Base-by-base conservation (phyloP, 768 basidiomycete species). In the Mycena leptocephala region DNA sequence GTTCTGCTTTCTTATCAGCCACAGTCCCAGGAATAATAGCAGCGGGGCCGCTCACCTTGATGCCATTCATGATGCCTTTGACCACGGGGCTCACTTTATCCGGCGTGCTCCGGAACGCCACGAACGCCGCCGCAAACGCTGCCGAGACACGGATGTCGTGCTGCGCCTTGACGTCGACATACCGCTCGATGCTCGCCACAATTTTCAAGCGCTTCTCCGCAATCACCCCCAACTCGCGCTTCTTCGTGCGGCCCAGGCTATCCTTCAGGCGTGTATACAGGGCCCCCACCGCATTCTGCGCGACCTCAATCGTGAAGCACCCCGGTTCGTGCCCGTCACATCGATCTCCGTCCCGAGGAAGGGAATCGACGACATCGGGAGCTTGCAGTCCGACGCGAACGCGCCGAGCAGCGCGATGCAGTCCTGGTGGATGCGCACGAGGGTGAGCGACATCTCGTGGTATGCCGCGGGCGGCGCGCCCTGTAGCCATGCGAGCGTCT, bases 61-160 rank as follows among this genome's bases (percentile, higher is more conserved):
- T 94, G 28, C 97, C 96, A 72, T 97, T 98, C 95, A 99, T 99
- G 70, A 99, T 93, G 28, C 96, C 96, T 83, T 97, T 97, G 55
- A 99, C 97, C 61, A 99, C 93, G 0, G 98, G 97, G 79, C 96
- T 98, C 76, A 99, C 93, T 86, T 98, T 99, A 75, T 96, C 93
- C 0, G 98, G 98, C 14, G 96, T 93, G 39, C 92, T 92, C 81
- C 91, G 90, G 77, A 99, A 92, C 10, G 97, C 94, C 16, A 99
- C 94, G 78, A 97, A 94, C 0, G 97, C 96, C 2, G 96, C 94
- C 10, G 97, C 96, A 80, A 98, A 95, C 0, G 96, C 93, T 9
- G 98, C 96, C 2, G 93, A 93, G 24, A 99, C 94, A 51, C 97
- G 95, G 26, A 92, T 91, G 78, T 99, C 97, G 81, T 97, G 92